Base-by-base conservation (phyloP, 352 stramenopile species). In the Phytophthora fragariaefolia region DNA sequence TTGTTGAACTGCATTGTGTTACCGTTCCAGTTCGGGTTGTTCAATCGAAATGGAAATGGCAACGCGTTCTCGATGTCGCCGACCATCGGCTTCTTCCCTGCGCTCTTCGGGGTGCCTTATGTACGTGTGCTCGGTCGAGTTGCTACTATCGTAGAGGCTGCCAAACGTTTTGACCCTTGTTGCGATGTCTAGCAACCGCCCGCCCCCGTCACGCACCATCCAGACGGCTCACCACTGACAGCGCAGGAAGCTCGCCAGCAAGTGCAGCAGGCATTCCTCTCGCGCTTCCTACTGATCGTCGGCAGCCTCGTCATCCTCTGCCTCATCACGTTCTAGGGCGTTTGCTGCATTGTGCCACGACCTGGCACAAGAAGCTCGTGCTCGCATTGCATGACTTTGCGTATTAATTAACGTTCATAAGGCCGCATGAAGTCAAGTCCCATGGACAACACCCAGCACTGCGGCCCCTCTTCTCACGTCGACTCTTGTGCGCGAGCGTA, bases 1-100 rank as follows among this genome's bases (percentile, higher is more conserved):
- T 67, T 10, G 27, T n/a, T 47, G 17, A 20, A 9, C 13, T 9
- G 10, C n/a, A 24, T 47, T 47, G 40, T 43, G 34, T 43, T 4
- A 6, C 3, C 4, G 17, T 13, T 43, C 38, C 49, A 77, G 80
- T 83, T 77, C 43, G 79, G 63, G 10, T 71, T 74, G 36, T 83
- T 74, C 32, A 76, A 71, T 27, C 65, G 67, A 23, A 74, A 79
- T 45, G 66, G 66, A 26, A 71, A 80, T 52, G 69, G 63, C 15
- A 71, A 66, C 20, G 51, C 57, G 2, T 85, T 87, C 34, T 66
- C 76, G 10, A 85, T 89, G 69, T 91, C 84, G 8, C 81, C 88
- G 15, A 89, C 82, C 4, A 77, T 95, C 17, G 87, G 87, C 4
- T 96, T 95, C 78, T 95, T 96, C 56, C 87, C 90, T 12, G 88